These are phyloP conservation scores for Pseudogymnoascus sp. DNA, from an alignment of 2,329 filamentous ascomycete genomes.

Conservation along the genomic window DNA sequence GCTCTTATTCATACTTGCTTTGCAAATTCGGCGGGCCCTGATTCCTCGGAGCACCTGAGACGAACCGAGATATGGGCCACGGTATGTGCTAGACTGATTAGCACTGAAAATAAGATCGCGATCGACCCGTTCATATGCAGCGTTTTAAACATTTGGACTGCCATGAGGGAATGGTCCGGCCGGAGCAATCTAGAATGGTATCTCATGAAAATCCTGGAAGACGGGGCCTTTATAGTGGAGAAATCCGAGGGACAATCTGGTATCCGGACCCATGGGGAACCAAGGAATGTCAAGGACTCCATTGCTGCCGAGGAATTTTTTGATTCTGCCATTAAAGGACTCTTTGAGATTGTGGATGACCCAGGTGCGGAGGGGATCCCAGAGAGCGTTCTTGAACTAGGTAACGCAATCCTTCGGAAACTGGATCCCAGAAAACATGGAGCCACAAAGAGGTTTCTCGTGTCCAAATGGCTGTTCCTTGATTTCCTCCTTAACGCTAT, in stretches of 20 bases:
- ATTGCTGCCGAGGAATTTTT: conserved; percentile 84
- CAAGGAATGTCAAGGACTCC: conserved; percentile 69
- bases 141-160: conserved; percentile 79
- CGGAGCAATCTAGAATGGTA: conserved; percentile 87
- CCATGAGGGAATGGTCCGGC: conserved; percentile 82
- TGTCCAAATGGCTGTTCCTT: conserved; percentile 88
- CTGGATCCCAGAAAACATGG: conserved; percentile 64
- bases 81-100: conserved; percentile 71
- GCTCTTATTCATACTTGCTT: conserved; percentile 82
- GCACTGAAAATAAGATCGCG: conserved; percentile 60
- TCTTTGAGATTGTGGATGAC: conserved; percentile 83
- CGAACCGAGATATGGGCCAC: conserved; percentile 83
- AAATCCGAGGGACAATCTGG: conserved; percentile 71
- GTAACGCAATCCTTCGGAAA: conserved; percentile 72
- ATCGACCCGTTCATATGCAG: conserved; percentile 74
- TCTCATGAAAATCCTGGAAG: conserved; percentile 87
- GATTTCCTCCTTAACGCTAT: conserved; percentile 77
- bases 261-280: conserved; percentile 60
- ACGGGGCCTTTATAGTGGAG: conserved; percentile 84
- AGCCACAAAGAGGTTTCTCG: conserved; percentile 71
- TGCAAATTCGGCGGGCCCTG: conserved; percentile 73
- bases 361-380: conserved; percentile 79
- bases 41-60: conserved; percentile 70
- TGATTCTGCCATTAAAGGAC: conserved; percentile 64
- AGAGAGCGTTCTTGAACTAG: conserved; percentile 72